Evolutionary conservation across 2,329 filamentous ascomycete species (phyloP).

Genomic region (Intubia oerlemansii): DNA sequence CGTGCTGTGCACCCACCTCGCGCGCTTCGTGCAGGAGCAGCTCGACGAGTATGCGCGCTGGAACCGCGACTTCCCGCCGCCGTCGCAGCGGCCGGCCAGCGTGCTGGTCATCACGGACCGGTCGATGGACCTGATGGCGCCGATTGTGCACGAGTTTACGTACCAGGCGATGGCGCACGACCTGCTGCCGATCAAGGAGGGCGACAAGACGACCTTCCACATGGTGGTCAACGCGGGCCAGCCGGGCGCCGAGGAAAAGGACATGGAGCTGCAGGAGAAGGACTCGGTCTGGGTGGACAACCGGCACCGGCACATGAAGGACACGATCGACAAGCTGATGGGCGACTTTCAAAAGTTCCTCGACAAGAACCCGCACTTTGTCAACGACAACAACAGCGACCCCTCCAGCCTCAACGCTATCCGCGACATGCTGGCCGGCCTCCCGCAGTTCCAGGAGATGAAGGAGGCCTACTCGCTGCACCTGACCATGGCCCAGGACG

Average conservation of each 20-base stretch:
- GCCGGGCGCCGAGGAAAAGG: constrained; percentile 54
- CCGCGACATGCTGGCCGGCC: constrained; percentile 86
- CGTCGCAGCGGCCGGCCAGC: constrained; percentile 55
- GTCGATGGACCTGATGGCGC: constrained; percentile 78
- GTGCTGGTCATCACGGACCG: constrained; percentile 75
- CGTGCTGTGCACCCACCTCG: constrained; percentile 72
- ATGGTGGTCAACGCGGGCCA: constrained; percentile 59
- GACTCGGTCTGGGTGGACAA: constrained; percentile 94
- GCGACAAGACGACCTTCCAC: constrained; percentile 70
- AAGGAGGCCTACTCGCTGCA: constrained; percentile 91
- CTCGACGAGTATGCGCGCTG: constrained; percentile 74
- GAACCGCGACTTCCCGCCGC: constrained; percentile 67
- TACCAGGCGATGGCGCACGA: constrained; percentile 98
- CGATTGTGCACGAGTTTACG: constrained; percentile 85
- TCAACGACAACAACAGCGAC: constrained; percentile 45
- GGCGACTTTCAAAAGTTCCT: constrained; percentile 85
- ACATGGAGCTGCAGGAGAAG: constrained; percentile 76
- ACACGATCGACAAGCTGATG: constrained; percentile 85
- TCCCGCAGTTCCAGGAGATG: constrained; percentile 88
- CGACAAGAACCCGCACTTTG: constrained; percentile 79
- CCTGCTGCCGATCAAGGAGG: constrained; percentile 68
- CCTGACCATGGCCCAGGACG: constrained; percentile 89
- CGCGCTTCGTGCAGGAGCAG: constrained; percentile 78
- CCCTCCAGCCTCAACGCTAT: constrained; percentile 78
- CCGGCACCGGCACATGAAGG: constrained; percentile 91